These are phyloP conservation scores for Aspergillus calidoustus DNA, from an alignment of 2,329 filamentous ascomycete species.

Conservation along the genomic window DNA sequence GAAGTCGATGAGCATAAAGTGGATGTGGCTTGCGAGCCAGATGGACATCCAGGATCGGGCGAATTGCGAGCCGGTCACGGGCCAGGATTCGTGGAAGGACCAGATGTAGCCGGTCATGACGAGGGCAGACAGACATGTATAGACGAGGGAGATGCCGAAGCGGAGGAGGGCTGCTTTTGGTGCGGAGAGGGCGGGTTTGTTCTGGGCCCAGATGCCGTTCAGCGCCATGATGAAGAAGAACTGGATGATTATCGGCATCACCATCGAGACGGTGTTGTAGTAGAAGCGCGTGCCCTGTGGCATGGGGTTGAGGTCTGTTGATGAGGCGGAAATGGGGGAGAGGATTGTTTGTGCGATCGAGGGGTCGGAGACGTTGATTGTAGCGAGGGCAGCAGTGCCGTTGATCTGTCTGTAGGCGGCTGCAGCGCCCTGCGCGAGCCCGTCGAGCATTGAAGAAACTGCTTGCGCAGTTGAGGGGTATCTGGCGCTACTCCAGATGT, in stretches of 20 bases:
- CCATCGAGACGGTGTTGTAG: slow-evolving; percentile 48
- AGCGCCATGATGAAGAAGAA: slow-evolving; percentile 52
- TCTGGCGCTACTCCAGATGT: too few species aligned
- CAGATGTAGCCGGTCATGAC: slow-evolving; percentile 20
- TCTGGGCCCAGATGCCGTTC: slow-evolving; percentile 42
- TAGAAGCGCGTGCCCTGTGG: slow-evolving; percentile 18
- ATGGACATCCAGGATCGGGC: slow-evolving; percentile 44
- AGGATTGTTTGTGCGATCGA: too few species aligned
- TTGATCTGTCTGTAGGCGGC: too few species aligned
- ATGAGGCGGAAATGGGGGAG: too few species aligned
- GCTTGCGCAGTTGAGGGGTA: too few species aligned
- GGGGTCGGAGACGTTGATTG: too few species aligned
- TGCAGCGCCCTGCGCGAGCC: too few species aligned
- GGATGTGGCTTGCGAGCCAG: slow-evolving; percentile 47
- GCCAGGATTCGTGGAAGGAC: slow-evolving; percentile 20
- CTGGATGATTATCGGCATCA: slow-evolving; percentile 47
- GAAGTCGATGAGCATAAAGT: slow-evolving; percentile 46
- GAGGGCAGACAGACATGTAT: slow-evolving; percentile 17
- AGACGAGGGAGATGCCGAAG: slow-evolving; percentile 12
- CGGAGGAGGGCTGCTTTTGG: slow-evolving; percentile 7
- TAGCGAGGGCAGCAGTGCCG: too few species aligned
- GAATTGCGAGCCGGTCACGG: slow-evolving; percentile 36
- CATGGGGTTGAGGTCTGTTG: too few species aligned
- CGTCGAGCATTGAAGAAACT: too few species aligned
- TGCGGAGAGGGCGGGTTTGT: slow-evolving; percentile 20